Base-by-base conservation (phyloP, 129 eudicot genomes). In the Kitagawia praeruptora region DNA sequence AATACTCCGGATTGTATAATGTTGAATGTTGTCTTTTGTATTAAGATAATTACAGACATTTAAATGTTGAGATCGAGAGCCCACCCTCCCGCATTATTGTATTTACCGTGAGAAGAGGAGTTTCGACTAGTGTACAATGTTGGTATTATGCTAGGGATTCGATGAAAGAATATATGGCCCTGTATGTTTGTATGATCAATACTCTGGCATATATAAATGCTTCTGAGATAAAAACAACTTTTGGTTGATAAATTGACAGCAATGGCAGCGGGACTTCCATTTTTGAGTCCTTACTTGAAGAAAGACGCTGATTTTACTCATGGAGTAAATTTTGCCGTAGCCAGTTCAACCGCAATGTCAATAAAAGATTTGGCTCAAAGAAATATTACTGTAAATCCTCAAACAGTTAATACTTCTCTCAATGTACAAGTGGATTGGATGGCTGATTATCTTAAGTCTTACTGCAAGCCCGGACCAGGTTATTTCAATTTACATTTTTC, bases 321-420 rank as follows among this genome's bases (percentile, higher is more conserved):
- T 49, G 87, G 85, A 4, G 82, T 72, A 2, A 84, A 84, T 25
- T 87, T 87, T 53, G 87, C 90, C 0, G 90, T 87, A 27, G 87
- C 87, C 8, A 83, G 90, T 18, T 76, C 81, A 10, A 78, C 90
- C 1, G 90, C 87, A 0, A 75, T 87, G 10, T 39, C 78, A 14
- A 7, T 21, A 11, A 2, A 67, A 19, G 45, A 76, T 79, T 76
- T 87, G 25, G 73, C 79, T 1, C 12, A 80, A 6, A 75, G 19
- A 19, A 80, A 81, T 38, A 49, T 84, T 58, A 63, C 34, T 27
- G 38, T 63, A 9, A 21, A 34, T 5, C 27, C 54, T 6, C 70
- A 78, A 8, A 7, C 31, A 13, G 56, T 76, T 8, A 40, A 51
- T 31, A 53, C 64, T 18, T 37, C 87, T 6, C 47, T 84, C 4